Evolutionary conservation across 352 stramenopile species (phyloP), one percentile per base, ranked within the genome.

Genomic region (Phytophthora europaea): DNA sequence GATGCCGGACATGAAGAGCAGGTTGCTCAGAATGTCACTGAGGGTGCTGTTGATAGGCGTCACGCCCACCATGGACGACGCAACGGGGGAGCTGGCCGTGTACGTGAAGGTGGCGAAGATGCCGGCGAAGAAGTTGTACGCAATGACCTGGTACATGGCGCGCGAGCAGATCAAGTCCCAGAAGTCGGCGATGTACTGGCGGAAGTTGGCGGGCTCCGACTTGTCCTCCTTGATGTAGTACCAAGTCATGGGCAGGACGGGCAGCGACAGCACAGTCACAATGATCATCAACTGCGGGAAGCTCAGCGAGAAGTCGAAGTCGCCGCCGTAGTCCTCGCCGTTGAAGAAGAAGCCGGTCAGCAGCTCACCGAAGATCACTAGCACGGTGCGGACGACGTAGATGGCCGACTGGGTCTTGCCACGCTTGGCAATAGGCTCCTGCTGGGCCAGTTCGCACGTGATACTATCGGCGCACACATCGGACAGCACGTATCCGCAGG

Each of bases 401-500:
- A 92, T 89, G 2, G 18, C 57, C 0, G 75, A 77, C 71, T 89
- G 80, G 1, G 66, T 75, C 20, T 72, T 79, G 2, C 82, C 82
- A 28, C 82, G 82, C 3, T 75, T 73, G 0, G 62, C 70, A 3
- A 80, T 18, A 1, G 79, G 81, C 33, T 92, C 81, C 54, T 78
- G 81, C 64, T 88, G 70, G n/a, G 79, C 73, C 15, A 83, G 51
- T 18, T 88, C 79, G 5, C 80, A 76, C n/a, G 79, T 64, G 48
- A 86, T 76, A 7, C 79, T 87, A 73, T 97, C 90, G 38, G 85
- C 81, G n/a, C 80, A 83, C 1, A 95, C 87, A 64, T 96, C 89
- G 4, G 89, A 81, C 54, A 94, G 82, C 13, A 95, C 76, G 67
- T 95, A 96, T 36, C 89, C 89, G 43, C 90, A 60, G 2, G 87